Conservation (phyloP, 768 basidiomycete species). For the Trametes villosa region DNA sequence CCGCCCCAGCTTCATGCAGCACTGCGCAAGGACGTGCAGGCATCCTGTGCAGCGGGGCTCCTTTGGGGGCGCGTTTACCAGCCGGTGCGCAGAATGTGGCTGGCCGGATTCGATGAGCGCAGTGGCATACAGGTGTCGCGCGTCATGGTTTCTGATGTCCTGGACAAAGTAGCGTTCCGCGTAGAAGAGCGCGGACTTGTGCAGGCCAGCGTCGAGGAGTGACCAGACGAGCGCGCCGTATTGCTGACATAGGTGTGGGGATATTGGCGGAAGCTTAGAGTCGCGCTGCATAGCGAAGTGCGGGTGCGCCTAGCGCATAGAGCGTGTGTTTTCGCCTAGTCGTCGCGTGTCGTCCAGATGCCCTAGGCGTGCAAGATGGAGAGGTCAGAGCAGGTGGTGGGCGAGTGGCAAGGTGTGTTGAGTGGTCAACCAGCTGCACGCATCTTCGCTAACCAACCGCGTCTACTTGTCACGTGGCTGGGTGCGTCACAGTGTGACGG, state of each 20-base stretch:
- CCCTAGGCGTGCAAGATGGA: not conserved
- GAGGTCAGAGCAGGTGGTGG: not conserved
- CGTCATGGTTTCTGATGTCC: slow-evolving; percentile 74
- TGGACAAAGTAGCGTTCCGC: slow-evolving; percentile 82
- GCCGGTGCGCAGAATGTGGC: slow-evolving; percentile 72
- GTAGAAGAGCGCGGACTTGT: slow-evolving; percentile 84
- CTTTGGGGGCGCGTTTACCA: slow-evolving; percentile 61
- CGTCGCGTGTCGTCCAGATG: not conserved
- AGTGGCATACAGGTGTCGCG: slow-evolving; percentile 84
- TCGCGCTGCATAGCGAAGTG: slow-evolving; percentile 68
- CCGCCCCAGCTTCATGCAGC: slow-evolving; percentile 71
- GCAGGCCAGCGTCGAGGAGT: slow-evolving; percentile 80
- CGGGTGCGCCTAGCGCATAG: slow-evolving; percentile 26
- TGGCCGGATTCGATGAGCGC: slow-evolving; percentile 72
- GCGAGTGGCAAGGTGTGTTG: slow-evolving; percentile 11
- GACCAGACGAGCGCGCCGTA: slow-evolving; percentile 79
- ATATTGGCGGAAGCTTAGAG: slow-evolving; percentile 45
- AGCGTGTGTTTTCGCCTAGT: not conserved
- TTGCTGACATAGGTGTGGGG: slow-evolving; percentile 65
- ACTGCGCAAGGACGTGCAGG: slow-evolving; percentile 77
- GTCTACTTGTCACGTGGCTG: slow-evolving; percentile 15
- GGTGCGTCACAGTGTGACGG: slow-evolving; percentile 7
- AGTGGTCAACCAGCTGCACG: slow-evolving; percentile 12
- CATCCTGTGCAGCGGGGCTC: slow-evolving; percentile 74
- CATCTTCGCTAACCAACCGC: slow-evolving; percentile 21